Conservation (phyloP, 805 yeast species). For the Teunomyces cretensis region DNA sequence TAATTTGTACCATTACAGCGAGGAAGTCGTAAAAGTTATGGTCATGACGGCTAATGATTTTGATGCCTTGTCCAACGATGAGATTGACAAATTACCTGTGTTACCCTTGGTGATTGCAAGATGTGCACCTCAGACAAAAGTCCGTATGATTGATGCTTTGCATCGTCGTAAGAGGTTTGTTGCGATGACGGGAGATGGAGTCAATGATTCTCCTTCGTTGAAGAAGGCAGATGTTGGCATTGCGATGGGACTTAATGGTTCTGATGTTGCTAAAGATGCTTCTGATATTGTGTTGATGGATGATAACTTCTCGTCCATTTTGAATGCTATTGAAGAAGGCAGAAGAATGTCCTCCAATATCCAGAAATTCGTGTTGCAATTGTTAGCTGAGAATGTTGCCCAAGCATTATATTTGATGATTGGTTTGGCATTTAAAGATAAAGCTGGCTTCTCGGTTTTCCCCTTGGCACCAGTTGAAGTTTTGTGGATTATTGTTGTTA, state of each 20-base stretch:
- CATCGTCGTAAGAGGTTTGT: constrained; percentile 47
- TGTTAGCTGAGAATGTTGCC: constrained; percentile 33
- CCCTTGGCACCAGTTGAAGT: constrained; percentile 43
- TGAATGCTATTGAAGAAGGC: constrained; percentile 29
- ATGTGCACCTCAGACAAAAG: constrained; percentile 82
- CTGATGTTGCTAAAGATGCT: constrained; percentile 30
- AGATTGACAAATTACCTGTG: constrained; percentile 61
- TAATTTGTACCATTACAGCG: constrained; percentile 32
- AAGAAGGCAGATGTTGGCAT: constrained; percentile 29
- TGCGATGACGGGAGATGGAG: constrained; percentile 69
- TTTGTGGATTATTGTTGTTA: constrained; percentile 35
- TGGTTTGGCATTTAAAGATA: constrained; percentile 37
- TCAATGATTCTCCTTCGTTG: constrained; percentile 28
- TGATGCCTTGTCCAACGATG: constrained; percentile 58
- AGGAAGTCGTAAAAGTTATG: constrained; percentile 46
- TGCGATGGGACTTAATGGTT: constrained; percentile 30
- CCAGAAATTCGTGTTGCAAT: constrained; percentile 34
- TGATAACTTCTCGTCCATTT: constrained; percentile 27
- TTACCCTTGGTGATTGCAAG: constrained; percentile 78
- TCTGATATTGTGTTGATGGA: constrained; percentile 27
- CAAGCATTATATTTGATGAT: constrained; percentile 38
- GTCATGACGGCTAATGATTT: constrained; percentile 75
- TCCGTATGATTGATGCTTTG: constrained; percentile 74
- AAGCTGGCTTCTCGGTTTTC: constrained; percentile 34
- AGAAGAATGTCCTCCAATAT: constrained; percentile 34